Conservation (phyloP, 192 early-diverging fungal genomes). For the Linnemannia exigua region DNA sequence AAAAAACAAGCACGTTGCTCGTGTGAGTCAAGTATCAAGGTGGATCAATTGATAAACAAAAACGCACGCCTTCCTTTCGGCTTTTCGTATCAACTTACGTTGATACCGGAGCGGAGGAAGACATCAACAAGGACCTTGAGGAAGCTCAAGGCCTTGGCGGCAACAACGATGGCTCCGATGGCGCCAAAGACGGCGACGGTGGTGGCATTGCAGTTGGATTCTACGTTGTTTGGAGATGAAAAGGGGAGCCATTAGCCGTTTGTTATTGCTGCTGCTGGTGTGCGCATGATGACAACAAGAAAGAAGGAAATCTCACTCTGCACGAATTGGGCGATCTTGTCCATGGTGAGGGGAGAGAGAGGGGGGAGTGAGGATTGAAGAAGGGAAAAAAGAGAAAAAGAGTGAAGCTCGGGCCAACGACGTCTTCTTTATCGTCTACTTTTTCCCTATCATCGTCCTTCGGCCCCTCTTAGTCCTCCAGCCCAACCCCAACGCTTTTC, state of each 20-base stretch:
- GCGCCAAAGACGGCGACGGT: constrained; percentile 52
- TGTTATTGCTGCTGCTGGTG: neutral
- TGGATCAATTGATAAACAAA: neutral
- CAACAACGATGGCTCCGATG: constrained; percentile 52
- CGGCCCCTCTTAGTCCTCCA: neutral
- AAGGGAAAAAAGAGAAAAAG: constrained; percentile 16
- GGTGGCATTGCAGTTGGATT: constrained; percentile 43
- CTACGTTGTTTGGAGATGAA: constrained; percentile 12
- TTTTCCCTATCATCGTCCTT: neutral
- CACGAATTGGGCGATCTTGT: constrained; percentile 47
- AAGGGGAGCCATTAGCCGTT: neutral
- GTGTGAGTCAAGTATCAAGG: neutral
- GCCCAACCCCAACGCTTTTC: neutral
- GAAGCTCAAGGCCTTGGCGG: constrained; percentile 52
- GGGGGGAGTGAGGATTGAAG: neutral
- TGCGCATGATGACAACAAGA: neutral
- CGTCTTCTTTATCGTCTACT: neutral
- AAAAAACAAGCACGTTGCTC: neutral
- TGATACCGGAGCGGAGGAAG: constrained; percentile 59
- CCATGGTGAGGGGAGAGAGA: constrained; percentile 24
- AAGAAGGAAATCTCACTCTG: constrained; percentile 32
- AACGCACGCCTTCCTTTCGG: neutral
- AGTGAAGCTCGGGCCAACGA: constrained; percentile 7
- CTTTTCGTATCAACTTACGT: constrained; percentile 47
- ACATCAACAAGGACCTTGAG: constrained; percentile 61